Evolutionary conservation across 495 filamentous ascomycete species (phyloP).

Genomic region (Xylaria telfairii): DNA sequence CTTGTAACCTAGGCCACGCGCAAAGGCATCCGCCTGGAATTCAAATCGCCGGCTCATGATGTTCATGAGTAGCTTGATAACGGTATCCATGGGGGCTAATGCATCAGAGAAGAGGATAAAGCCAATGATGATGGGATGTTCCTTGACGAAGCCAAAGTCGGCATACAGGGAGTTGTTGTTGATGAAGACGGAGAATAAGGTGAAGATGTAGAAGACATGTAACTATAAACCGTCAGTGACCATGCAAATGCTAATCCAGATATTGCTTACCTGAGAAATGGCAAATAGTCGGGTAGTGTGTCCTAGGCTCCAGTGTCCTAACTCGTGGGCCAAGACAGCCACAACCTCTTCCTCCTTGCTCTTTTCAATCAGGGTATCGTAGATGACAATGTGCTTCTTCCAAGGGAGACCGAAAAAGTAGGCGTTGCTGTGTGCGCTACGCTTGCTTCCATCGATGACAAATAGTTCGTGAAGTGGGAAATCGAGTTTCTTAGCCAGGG

Average conservation of each 20-base stretch:
- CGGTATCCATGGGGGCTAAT: constrained; percentile 85
- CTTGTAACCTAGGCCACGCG: constrained; percentile 83
- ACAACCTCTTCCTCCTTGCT: constrained; percentile 89
- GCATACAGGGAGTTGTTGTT: constrained; percentile 90
- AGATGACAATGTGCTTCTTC: constrained; percentile 99
- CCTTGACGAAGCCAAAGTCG: constrained; percentile 85
- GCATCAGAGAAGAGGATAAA: constrained; percentile 97
- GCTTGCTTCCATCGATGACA: constrained; percentile 97
- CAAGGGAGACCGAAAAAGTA: constrained; percentile 98
- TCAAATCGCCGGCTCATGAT: constrained; percentile 91
- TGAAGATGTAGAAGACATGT: constrained; percentile 96
- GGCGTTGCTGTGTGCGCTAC: constrained; percentile 95
- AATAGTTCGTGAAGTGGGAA: constrained; percentile 91
- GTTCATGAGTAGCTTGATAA: constrained; percentile 95
- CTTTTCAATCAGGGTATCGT: constrained; percentile 96
- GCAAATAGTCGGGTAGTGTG: constrained; percentile 92
- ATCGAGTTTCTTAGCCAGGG: constrained; percentile 79
- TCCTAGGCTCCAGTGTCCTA: constrained; percentile 94
- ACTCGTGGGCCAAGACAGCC: constrained; percentile 91
- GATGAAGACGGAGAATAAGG: constrained; percentile 95
- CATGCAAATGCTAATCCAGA: not conserved
- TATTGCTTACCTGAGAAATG: constrained; percentile 79
- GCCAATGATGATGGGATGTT: constrained; percentile 92
- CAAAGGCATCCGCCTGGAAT: constrained; percentile 94
- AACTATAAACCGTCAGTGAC: constrained; percentile 45